Evolutionary conservation across 805 yeast genomes (phyloP), one percentile per base, ranked within the genome.

Genomic region (Hemisphaericaspora nanyangensis): DNA sequence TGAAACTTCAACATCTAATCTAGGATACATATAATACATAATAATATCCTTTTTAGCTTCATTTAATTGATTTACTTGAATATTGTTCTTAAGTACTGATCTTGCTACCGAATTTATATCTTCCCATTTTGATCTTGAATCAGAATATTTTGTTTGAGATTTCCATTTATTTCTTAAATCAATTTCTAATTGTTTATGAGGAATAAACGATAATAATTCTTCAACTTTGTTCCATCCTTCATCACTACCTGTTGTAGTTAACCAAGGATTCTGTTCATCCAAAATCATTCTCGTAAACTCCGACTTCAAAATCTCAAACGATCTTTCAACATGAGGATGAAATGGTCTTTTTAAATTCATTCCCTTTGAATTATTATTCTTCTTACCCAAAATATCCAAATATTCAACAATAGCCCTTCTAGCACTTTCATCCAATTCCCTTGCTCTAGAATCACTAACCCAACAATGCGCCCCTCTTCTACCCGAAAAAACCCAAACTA

Each of bases 401-500:
- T 93, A 93, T 48, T 86, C 90, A 24, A 90, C 82, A 10, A 93
- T 76, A 3, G 95, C 79, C 51, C 83, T 72, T 52, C 99, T 76
- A 44, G 79, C 77, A 5, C 68, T 52, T 58, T 93, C 98, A 46
- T 78, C 84, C 45, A 93, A 61, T 1, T 58, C 52, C 40, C 97
- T 68, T 1, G 97, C 96, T 34, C 90, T 68, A 39, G 74, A 63
- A 57, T 93, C 99, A 61, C 95, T 85, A 17, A 93, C 74, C 99
- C 99, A 93, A 54, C 98, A 95, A 71, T 93, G 99, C 12, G 95
- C 95, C 61, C 99, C 99, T 76, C 99, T 85, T 71, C 99, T 84
- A 34, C 99, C 99, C 1, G 96, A 88, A 56, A 87, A 93, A 4
- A 91, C 96, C 98, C 98, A 93, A 35, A 93, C 70, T 55, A 88